Base-by-base conservation (phyloP, 208 protist genomes). In the Trypanosoma vivax region DNA sequence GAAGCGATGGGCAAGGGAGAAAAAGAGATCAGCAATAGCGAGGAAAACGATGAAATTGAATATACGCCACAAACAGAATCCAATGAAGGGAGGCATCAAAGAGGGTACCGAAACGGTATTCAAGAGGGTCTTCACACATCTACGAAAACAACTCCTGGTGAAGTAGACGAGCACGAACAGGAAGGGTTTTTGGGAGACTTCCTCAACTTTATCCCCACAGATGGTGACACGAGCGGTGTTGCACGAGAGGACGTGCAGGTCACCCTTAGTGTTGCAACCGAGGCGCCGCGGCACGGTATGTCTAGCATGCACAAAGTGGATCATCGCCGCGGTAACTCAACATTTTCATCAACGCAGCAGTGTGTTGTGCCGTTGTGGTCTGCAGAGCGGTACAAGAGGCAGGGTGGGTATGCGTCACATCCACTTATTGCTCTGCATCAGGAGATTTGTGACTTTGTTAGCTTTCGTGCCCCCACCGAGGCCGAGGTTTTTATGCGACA, bases 401-500 rank as follows among this genome's bases (percentile, higher is more conserved):
- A 42, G 29, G 65, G 65, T n/a, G 84, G 75, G 11, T 92, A 92
- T 65, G 2, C 50, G 13, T 46, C 42, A 9, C 80, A 76, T 54
- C 41, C 63, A 6, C 57, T 80, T 47, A 73, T 95, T 30, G 74
- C 76, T 6, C 65, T 95, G 23, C 89, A 95, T 42, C 78, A 91
- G 37, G 89, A 95, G 54, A 56, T 91, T 9, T 79, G 70, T 18
- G 89, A 93, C 51, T 58, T 93, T 28, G 65, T 94, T 3, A 72
- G 87, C 27, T 95, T 72, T 48, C 58, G 92, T 14, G 66, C 71
- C 7, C 89, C 89, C 0, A 86, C 80, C 0, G 51, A 76, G 56
- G 83, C 69, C n/a, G 85, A 95, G 65, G 59, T 90, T 40, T 47
- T 64, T n/a, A 74, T 96, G 68, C 82, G 92, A 5, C 64, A 74